Evolutionary conservation across 2,329 filamentous ascomycete species (phyloP).

Genomic region (Monosporascus sp.): DNA sequence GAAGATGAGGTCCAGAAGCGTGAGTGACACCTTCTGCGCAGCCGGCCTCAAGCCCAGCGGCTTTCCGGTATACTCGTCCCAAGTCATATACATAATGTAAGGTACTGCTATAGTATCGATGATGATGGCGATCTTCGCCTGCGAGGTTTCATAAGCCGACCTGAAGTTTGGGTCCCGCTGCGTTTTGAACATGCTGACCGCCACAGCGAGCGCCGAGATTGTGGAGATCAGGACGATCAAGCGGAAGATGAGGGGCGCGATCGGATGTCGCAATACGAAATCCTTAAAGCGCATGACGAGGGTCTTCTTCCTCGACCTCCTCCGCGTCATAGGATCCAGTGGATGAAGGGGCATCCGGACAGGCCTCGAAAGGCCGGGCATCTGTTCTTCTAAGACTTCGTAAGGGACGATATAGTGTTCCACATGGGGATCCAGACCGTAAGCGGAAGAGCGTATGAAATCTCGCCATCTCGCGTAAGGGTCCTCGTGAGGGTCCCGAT

Average conservation of each 20-base stretch:
- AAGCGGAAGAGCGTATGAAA: slow-evolving; percentile 49
- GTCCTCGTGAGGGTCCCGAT: slow-evolving; percentile 35
- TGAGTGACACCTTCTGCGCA: slow-evolving; percentile 79
- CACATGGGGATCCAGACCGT: slow-evolving; percentile 43
- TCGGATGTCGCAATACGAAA: slow-evolving; percentile 70
- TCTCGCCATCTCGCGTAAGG: slow-evolving; percentile 45
- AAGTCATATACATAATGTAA: slow-evolving; percentile 90
- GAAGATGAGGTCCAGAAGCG: slow-evolving; percentile 90
- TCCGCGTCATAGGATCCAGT: slow-evolving; percentile 30
- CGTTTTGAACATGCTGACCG: slow-evolving; percentile 65
- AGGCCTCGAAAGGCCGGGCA: slow-evolving; percentile 33
- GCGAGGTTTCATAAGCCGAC: slow-evolving; percentile 56
- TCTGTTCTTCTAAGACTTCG: slow-evolving; percentile 32
- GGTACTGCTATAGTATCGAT: slow-evolving; percentile 85
- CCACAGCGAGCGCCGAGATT: slow-evolving; percentile 72
- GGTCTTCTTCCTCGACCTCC: slow-evolving; percentile 28
- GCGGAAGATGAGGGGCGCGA: slow-evolving; percentile 81
- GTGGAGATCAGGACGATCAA: slow-evolving; percentile 80
- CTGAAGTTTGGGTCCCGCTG: slow-evolving; percentile 34
- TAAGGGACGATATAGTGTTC: slow-evolving; percentile 43
- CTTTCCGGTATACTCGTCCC: slow-evolving; percentile 92
- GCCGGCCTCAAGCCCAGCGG: slow-evolving; percentile 82
- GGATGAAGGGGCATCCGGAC: slow-evolving; percentile 34
- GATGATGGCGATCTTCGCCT: slow-evolving; percentile 81
- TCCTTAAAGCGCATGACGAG: slow-evolving; percentile 56